Evolutionary conservation across 306 rosid genomes (phyloP), one percentile per base, ranked within the genome.

Genomic region (Senna siamea): DNA sequence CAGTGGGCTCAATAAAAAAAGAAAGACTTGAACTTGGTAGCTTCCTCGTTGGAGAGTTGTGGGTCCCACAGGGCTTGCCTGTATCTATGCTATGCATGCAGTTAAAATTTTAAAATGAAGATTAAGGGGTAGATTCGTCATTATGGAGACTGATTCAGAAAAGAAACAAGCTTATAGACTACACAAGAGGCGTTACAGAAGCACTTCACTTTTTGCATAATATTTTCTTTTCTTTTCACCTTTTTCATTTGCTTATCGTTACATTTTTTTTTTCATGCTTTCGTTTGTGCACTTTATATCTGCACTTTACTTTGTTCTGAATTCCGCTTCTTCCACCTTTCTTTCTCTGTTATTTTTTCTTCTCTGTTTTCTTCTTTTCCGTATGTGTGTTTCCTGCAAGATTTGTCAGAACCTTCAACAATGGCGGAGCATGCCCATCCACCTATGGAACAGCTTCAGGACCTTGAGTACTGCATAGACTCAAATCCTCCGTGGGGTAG

Each of bases 401-500:
- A 61, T 60, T 66, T 73, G 51, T 81, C 61, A 66, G 69, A 78
- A 68, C 70, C 84, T 80, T 83, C 78, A 66, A 47, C 89, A 90
- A 90, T 88, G 97, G 92, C 92, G 18, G 92, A 87, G 78, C 83
- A 81, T 64, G 79, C 77, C 71, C 96, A 88, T 84, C 86, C 48
- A 54, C 96, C 96, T 58, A 88, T 90, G 96, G 96, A 90, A 72
- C 96, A 90, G 70, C 90, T 90, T 46, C 93, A 88, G 58, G 96
- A 90, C 87, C 96, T 88, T 53, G 96, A 90, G 81, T 90, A 90
- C 66, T 90, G 93, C 72, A 90, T 90, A 81, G 92, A 90, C 84
- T 90, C 96, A 55, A 90, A 90, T 79, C 96, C 96, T 56, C 90
- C 92, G 8, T 88, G 93, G 93, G 90, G 96, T 90, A 88, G 9